These are phyloP conservation scores for Nitzschia palea DNA, from an alignment of 108 stramenopile genomes.

Conservation along the genomic window DNA sequence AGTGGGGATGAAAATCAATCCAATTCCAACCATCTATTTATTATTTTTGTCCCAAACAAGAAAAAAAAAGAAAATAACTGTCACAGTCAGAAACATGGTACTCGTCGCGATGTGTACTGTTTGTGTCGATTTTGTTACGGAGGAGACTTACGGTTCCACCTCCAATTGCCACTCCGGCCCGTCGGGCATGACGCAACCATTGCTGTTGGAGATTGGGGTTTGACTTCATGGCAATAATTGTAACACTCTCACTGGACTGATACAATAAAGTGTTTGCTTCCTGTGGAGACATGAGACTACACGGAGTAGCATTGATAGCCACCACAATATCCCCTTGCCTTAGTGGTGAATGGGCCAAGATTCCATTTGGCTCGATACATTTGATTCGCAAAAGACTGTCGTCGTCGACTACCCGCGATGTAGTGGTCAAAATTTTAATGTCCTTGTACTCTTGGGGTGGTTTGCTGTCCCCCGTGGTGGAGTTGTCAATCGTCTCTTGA, in stretches of 20 bases:
- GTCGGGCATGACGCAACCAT: conserved; percentile 20
- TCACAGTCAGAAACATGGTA: too few relatives aligned
- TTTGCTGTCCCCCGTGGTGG: too few relatives aligned
- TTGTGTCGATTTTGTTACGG: too few relatives aligned
- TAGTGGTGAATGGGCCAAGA: conserved; percentile 16
- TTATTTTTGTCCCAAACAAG: too few relatives aligned
- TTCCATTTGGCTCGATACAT: neutral
- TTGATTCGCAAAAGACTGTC: conserved; percentile 19
- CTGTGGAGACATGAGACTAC: neutral
- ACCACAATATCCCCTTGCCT: conserved; percentile 18
- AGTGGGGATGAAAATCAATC: conserved; percentile 31
- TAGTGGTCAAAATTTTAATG: too few relatives aligned
- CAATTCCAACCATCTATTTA: conserved; percentile 37
- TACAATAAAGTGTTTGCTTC: conserved; percentile 14
- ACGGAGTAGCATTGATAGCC: conserved; percentile 25
- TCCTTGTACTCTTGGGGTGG: too few relatives aligned
- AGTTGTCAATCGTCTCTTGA: too few relatives aligned
- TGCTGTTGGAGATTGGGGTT: neutral
- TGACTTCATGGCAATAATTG: conserved; percentile 16
- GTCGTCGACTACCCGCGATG: too few relatives aligned
- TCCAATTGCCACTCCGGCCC: conserved; percentile 21
- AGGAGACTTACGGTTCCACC: too few relatives aligned
- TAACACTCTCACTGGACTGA: conserved; percentile 7
- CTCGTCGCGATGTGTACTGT: too few relatives aligned
- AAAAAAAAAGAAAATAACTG: too few relatives aligned